Base-by-base conservation (phyloP, 2,329 filamentous ascomycete species). In the Sporothrix inflata region DNA sequence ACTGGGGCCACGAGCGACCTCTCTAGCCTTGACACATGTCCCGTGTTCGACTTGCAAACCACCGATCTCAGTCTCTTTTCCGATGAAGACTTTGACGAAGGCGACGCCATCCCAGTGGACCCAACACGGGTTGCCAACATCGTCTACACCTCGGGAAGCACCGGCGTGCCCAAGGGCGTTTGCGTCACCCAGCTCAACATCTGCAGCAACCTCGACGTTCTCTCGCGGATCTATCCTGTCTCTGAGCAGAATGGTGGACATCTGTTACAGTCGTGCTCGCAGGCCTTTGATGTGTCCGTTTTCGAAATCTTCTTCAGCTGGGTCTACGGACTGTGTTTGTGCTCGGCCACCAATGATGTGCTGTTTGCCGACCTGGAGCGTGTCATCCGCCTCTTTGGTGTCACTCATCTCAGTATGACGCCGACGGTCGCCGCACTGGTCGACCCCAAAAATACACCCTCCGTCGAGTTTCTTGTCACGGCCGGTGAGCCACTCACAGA, bases 291-390 rank as follows among this genome's bases (percentile, higher is more conserved):
- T 77, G 90, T 97, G 1, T 97, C 93, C 0, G 92, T 97, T 0
- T 97, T 97, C 78, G 94, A 97, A 77, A 94, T 97, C 16, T 95
- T 97, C 79, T 97, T 93, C 76, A 85, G 93, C 0, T 97, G 94
- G 91, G 87, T 88, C 63, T 85, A 86, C 45, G 93, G 93, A 4
- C 93, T 95, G 84, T 92, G 91, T 73, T 84, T 97, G 14, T 97
- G 92, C 78, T 88, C 92, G 1, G 91, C 90, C 0, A 87, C 85
- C 0, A 94, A 94, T 75, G 92, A 96, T 76, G 86, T 88, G 1
- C 81, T 97, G 0, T 93, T 95, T 76, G 85, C 85, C 51, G 90
- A 97, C 76, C 83, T 97, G 9, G 92, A 94, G 78, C 79, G 82
- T 24, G 84, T 89, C 0, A 92, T 97, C 71, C 85, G 89, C 3